These are phyloP conservation scores for Phytophthora tubulina DNA, from an alignment of 352 stramenopile genomes.

Conservation along the genomic window DNA sequence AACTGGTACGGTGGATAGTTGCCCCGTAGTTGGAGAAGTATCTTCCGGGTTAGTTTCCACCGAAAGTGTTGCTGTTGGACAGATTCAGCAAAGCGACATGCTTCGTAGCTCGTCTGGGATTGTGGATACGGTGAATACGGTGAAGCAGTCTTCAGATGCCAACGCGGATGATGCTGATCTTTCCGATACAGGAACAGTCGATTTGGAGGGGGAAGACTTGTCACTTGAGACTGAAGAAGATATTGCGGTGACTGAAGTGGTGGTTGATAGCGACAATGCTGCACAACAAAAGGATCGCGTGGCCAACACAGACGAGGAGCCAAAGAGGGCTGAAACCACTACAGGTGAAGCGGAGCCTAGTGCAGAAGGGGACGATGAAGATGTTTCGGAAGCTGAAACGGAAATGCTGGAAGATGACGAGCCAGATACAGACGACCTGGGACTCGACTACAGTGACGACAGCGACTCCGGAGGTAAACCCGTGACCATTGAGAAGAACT, in stretches of 20 bases:
- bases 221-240: constrained; percentile 25
- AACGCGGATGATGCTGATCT: constrained; percentile 29
- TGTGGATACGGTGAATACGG: constrained; percentile 1
- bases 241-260: neutral
- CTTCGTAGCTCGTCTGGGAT: neutral
- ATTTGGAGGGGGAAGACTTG: constrained; percentile 45
- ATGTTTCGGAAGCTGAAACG: constrained; percentile 53
- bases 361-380: constrained; percentile 26
- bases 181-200: constrained; percentile 46
- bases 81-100: neutral
- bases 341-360: constrained; percentile 2
- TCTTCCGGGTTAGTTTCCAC: neutral
- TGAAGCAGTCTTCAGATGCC: neutral
- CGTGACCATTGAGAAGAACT: neutral
- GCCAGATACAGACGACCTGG: constrained; percentile 43
- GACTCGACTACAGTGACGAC: constrained; percentile 51
- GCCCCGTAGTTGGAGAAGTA: constrained; percentile 1
- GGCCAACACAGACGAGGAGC: neutral
- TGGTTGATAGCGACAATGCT: constrained; percentile 1
- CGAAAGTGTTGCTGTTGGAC: neutral
- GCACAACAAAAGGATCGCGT: neutral
- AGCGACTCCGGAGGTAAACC: constrained; percentile 29
- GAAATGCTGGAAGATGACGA: constrained; percentile 51
- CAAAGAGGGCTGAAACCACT: neutral
- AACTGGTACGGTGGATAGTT: neutral